Base-by-base conservation (phyloP, 176 grass and related monocot species). In the Bolboschoenus planiculmis region DNA sequence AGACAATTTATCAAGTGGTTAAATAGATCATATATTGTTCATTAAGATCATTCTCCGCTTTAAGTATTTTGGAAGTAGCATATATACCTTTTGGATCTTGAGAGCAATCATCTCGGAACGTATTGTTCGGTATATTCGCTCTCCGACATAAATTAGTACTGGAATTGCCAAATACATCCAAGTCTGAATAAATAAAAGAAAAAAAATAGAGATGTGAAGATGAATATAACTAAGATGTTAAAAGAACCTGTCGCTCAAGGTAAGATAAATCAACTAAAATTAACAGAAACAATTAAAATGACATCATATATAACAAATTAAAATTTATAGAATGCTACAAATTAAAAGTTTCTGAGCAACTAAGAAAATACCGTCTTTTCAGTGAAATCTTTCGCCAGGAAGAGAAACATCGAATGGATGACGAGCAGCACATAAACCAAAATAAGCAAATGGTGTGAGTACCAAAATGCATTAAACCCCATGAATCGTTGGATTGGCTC, bases 391-490 rank as follows among this genome's bases (percentile, higher is more conserved):
- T 94, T 77, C 15, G 85, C 85, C 20, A 94, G 78, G 70, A 89
- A 94, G 31, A 94, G 89, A 81, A 94, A 94, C 85, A 89, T 86
- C 30, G 92, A 94, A 47, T 94, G 89, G 47, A 94, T 67, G 4
- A 91, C 78, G 53, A 94, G 92, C 65, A 94, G 58, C 31, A 87
- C 79, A 72, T 94, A 94, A 35, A 94, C 89, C 23, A 85, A 66
- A 24, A 91, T 62, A 78, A 94, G 79, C 50, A 91, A 46, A 78
- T 94, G 92, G 31, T 94, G 92, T 0, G 92, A 87, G 46, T 94
- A 94, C 92, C 92, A 94, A 56, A 94, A 94, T 36, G 89, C 40
- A 64, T 94, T 91, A 65, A 89, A 91, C 44, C 92, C 92, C 1
- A 56, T 83, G 4, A 87, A 84, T 24, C 54, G 51, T 84, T 81